A percentile compares a stretch with the other conserved stretches of the same genome.
phyloP scores from a whole-genome alignment of 2,329 filamentous ascomycete genomes.

The Paecilomyces formosus region DNA sequence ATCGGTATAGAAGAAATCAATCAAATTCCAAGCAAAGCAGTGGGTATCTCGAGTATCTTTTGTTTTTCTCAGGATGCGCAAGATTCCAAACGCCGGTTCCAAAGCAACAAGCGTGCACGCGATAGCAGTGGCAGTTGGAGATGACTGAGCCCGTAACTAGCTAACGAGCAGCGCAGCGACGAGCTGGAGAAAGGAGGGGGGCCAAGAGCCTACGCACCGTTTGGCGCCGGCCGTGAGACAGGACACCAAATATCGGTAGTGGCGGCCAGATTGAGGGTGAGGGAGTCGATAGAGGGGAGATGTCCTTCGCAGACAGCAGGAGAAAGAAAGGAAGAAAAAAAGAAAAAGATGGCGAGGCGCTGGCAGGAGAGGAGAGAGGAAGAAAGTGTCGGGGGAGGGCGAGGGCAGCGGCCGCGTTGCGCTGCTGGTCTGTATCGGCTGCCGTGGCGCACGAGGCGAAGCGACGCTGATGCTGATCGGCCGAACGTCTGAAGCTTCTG shows the following conservation, averaged over 20 bases:
- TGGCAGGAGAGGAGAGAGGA: constrained; percentile 3
- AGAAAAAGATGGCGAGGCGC: constrained; percentile 6
- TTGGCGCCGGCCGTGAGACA: constrained; percentile 40
- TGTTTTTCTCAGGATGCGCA: constrained; percentile 14
- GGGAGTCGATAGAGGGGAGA: constrained; percentile 15
- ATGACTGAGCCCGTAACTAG: constrained; percentile 3
- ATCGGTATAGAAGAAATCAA: constrained; percentile 13
- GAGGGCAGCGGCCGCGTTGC: constrained; percentile 9
- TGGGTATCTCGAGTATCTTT: constrained; percentile 27
- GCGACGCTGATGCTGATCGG: not conserved
- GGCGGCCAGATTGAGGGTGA: constrained; percentile 32
- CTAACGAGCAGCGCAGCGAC: constrained; percentile 5
- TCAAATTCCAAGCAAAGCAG: constrained; percentile 22
- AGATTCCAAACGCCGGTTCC: constrained; percentile 15
- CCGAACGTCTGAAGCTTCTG: not conserved
- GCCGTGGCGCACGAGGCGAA: constrained; percentile 6
- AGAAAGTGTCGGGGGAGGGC: constrained; percentile 8
- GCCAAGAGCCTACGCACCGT: constrained; percentile 40
- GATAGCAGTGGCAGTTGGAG: constrained; percentile 5
- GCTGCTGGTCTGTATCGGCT: constrained; percentile 7
- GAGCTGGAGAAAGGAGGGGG: constrained; percentile 17
- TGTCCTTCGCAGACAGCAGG: constrained; percentile 6
- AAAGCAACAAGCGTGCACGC: constrained; percentile 4
- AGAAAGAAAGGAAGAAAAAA: constrained; percentile 7
- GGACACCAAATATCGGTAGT: constrained; percentile 40